Conservation (phyloP, 495 filamentous ascomycete species). For the Penicillium daleae region DNA sequence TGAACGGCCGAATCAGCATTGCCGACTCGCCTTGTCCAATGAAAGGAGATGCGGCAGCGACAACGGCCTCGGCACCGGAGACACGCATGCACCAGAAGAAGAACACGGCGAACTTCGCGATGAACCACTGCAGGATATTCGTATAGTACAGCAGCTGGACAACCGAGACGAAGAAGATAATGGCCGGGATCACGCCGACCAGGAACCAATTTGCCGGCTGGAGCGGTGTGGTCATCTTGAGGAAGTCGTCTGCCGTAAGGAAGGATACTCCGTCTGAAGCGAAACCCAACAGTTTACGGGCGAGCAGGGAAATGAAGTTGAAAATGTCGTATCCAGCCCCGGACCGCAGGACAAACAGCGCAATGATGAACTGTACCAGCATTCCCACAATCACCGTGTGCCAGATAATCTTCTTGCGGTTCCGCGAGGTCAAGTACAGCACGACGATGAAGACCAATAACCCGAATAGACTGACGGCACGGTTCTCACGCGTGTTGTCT, state of each 20-base stretch:
- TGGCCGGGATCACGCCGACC: constrained; percentile 72
- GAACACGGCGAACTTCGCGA: constrained; percentile 81
- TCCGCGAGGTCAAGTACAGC: constrained; percentile 70
- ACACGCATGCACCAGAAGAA: constrained; percentile 90
- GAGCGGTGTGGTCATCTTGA: constrained; percentile 12
- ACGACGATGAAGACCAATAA: constrained; percentile 69
- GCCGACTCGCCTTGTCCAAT: constrained; percentile 93
- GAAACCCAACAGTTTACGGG: constrained; percentile 70
- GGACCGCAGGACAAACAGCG: constrained; percentile 83
- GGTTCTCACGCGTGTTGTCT: constrained; percentile 78
- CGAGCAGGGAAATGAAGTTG: constrained; percentile 75
- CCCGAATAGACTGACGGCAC: constrained; percentile 80
- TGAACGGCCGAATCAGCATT: constrained; percentile 87
- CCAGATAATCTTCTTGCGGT: constrained; percentile 60
- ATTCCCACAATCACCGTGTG: constrained; percentile 89
- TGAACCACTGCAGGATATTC: constrained; percentile 82
- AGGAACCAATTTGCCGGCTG: constrained; percentile 64
- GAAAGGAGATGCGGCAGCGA: constrained; percentile 91
- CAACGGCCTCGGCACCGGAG: constrained; percentile 92
- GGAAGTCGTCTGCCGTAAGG: constrained; percentile 59
- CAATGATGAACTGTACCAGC: constrained; percentile 84
- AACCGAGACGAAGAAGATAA: constrained; percentile 91
- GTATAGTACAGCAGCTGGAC: constrained; percentile 82
- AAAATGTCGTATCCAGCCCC: constrained; percentile 83
- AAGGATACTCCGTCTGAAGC: constrained; percentile 70